Conservation (phyloP, 768 basidiomycete species). For the Basidioascus undulatus region DNA sequence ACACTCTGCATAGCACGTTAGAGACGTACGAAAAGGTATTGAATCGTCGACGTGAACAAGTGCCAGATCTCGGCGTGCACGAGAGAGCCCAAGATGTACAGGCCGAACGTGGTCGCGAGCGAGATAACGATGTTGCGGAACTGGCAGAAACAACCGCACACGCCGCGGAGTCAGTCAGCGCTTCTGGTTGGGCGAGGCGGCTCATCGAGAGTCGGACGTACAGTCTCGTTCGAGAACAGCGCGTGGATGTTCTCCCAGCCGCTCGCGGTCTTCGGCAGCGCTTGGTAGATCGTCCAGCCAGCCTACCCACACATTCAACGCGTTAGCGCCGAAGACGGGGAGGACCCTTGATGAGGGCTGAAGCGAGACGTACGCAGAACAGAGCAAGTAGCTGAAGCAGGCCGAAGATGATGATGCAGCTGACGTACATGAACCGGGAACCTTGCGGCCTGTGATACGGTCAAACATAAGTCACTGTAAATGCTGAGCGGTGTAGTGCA, state of each 20-base stretch:
- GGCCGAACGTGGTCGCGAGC: conserved; percentile 58
- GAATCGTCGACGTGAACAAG: conserved; percentile 18
- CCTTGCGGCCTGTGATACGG: conserved; percentile 31
- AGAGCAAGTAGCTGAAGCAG: conserved; percentile 28
- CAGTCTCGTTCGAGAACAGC: conserved; percentile 26
- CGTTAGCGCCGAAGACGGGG: conserved; percentile 12
- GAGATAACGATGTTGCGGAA: conserved; percentile 4
- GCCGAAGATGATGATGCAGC: conserved; percentile 55
- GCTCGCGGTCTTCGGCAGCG: conserved; percentile 44
- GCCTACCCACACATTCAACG: conserved; percentile 50
- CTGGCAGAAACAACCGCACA: background rate
- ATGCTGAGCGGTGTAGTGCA: background rate
- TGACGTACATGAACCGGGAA: conserved; percentile 59
- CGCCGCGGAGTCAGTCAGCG: background rate
- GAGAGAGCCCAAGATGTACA: conserved; percentile 30
- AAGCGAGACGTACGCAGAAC: too few relatives aligned
- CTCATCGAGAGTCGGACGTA: conserved; percentile 4
- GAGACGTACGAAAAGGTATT: conserved; percentile 10
- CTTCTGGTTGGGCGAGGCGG: background rate
- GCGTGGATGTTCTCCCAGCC: conserved; percentile 42
- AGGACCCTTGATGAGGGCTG: background rate
- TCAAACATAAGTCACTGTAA: background rate
- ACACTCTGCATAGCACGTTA: background rate
- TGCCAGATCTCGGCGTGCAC: conserved; percentile 20
- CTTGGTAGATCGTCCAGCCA: conserved; percentile 67